Evolutionary conservation across 106 monocot species (phyloP), one percentile per base, ranked within the genome.

Genomic region (Dendrobium huoshanense): DNA sequence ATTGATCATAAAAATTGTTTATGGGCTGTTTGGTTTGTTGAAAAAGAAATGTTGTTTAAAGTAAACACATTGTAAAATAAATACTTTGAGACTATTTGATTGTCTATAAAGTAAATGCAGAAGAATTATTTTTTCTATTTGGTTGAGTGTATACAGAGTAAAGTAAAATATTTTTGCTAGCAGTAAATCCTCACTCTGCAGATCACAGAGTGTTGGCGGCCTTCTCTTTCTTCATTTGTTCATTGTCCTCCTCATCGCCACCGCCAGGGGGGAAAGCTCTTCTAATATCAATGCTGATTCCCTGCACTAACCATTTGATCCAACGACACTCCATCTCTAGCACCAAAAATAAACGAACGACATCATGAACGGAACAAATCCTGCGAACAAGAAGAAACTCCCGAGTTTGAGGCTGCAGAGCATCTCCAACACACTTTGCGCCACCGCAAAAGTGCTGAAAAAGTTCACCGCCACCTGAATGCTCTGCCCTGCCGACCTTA

Each of bases 301-400:
- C 81, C 75, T 22, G 61, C 75, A 0, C 18, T 10, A 2, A 31
- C 75, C 75, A 75, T 75, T 11, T 61, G 81, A 49, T 81, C 81
- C 19, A 81, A 20, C 8, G 74, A 59, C 40, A 75, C 7, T 1
- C 41, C 75, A 75, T 81, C 59, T 81, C 75, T 56, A 75, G 81
- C 75, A 81, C 41, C 24, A 81, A 9, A 20, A 81, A 61, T 7
- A 58, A 64, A 81, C 42, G 27, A 75, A 81, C n/a, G 8, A 8
- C 40, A 27, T 81, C 81, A 81, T 81, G 22, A 42, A 41, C 9
- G 16, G 1, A 17, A 75, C 59, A 33, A 55, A 81, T 20, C 20
- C 58, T 2, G 37, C 55, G 75, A 89, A 89, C 77, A 89, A 78
- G 80, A 84, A 84, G 82, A 89, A 84, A 22, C 79, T 47, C 4